These are phyloP conservation scores for Globisporangium megalacanthum DNA, from an alignment of 352 stramenopile genomes.

Conservation along the genomic window DNA sequence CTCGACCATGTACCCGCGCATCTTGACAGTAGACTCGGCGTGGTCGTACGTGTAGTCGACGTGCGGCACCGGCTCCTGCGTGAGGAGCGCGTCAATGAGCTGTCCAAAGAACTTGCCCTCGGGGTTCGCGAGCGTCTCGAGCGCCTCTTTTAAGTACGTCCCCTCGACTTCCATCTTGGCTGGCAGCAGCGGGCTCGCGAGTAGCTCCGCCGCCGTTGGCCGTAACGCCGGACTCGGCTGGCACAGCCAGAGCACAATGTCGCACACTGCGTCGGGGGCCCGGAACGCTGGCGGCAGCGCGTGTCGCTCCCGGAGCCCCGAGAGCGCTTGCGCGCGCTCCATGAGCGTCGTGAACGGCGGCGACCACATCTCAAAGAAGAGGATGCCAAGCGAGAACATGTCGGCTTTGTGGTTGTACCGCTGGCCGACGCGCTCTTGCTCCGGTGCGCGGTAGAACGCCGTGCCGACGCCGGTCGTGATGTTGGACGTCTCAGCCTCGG, in stretches of 20 bases:
- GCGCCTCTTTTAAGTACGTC: constrained; percentile 74
- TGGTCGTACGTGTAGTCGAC: constrained; percentile 87
- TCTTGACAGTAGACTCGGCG: constrained; percentile 65
- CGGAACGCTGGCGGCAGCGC: constrained; percentile 42
- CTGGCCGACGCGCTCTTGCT: constrained; percentile 88
- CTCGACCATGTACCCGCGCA: constrained; percentile 59
- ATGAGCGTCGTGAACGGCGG: constrained; percentile 89
- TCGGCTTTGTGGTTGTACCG: constrained; percentile 90
- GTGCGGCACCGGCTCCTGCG: constrained; percentile 69
- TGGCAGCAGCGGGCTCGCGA: constrained; percentile 61
- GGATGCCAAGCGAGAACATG: constrained; percentile 94
- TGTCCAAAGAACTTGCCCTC: constrained; percentile 88
- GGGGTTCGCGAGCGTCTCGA: constrained; percentile 84
- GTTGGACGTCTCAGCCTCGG: constrained; percentile 39
- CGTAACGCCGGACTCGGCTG: constrained; percentile 64
- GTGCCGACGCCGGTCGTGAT: constrained; percentile 95
- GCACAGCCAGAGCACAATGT: constrained; percentile 86
- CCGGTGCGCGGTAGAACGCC: constrained; percentile 93
- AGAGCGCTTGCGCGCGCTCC: constrained; percentile 82
- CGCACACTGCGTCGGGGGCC: constrained; percentile 79
- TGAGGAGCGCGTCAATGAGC: constrained; percentile 73
- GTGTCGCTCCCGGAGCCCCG: constrained; percentile 65
- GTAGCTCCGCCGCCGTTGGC: constrained; percentile 65
- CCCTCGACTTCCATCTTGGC: constrained; percentile 83
- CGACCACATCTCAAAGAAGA: constrained; percentile 96